phyloP scores from a whole-genome alignment of 2,329 filamentous ascomycete species.

The Pyricularia pennisetigena region DNA sequence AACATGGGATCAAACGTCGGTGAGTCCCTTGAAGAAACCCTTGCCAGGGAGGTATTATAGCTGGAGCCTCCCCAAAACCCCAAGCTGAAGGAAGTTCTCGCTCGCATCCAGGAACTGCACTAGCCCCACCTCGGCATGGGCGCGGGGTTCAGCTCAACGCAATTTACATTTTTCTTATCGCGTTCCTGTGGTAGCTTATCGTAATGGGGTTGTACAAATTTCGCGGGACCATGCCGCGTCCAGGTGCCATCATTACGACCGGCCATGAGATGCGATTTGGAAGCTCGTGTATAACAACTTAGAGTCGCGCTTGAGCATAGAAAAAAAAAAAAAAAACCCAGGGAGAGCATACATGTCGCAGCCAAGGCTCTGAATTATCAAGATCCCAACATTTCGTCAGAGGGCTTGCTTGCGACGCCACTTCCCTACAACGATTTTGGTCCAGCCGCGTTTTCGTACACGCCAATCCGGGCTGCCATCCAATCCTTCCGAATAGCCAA shows the following conservation, averaged over 20 bases:
- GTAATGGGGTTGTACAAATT: not conserved
- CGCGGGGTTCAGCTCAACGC: not conserved
- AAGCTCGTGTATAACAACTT: not conserved
- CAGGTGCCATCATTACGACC: not conserved
- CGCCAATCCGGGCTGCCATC: not conserved
- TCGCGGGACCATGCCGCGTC: not conserved
- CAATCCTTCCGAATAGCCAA: not conserved
- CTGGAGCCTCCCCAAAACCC: not conserved
- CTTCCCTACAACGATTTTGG: not conserved
- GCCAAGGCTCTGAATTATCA: not conserved
- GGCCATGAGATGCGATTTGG: not conserved
- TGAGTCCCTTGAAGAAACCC: not conserved
- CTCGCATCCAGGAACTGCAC: not conserved
- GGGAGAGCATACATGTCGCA: not conserved
- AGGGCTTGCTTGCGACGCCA: not conserved
- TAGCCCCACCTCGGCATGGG: not conserved
- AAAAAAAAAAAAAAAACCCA: not conserved
- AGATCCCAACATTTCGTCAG: not conserved
- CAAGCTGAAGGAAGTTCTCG: not conserved
- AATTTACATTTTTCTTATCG: not conserved
- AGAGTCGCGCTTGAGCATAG: not conserved
- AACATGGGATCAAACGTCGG: slow-evolving; percentile 1
- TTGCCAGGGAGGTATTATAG: not conserved
- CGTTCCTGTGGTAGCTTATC: not conserved
- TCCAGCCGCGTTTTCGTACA: not conserved